Conservation (phyloP, 2,329 filamentous ascomycete species). For the Alternaria sp. region DNA sequence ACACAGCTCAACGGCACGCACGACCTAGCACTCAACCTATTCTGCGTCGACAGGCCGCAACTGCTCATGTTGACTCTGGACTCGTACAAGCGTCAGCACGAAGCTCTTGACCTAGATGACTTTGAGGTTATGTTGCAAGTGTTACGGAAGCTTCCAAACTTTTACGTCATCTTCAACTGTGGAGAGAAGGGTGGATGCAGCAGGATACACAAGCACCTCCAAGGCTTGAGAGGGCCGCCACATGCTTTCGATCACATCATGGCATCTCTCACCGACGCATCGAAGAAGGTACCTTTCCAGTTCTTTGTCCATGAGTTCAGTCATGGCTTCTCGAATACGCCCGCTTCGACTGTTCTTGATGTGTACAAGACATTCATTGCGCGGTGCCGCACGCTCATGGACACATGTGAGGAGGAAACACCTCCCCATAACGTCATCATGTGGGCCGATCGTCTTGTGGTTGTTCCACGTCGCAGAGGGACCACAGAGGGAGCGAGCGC, state of each 20-base stretch:
- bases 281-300: conserved; percentile 43
- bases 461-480: conserved; percentile 53
- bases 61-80: conserved; percentile 56
- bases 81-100: conserved; percentile 55
- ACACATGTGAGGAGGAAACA: conserved; percentile 13
- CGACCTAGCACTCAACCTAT: conserved; percentile 57
- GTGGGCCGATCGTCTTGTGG: conserved; percentile 54
- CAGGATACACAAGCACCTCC: conserved; percentile 59
- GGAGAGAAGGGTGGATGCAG: conserved; percentile 54
- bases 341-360: conserved; percentile 15
- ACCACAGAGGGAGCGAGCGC: conserved; percentile 49
- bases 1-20: conserved; percentile 52
- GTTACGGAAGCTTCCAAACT: conserved; percentile 34
- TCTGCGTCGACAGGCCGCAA: conserved; percentile 57
- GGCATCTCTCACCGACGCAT: conserved; percentile 16
- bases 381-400: conserved; percentile 14
- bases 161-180: conserved; percentile 58
- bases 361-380: conserved; percentile 29
- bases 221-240: conserved; percentile 48
- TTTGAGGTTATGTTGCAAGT: conserved; percentile 49
- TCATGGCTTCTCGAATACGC: conserved; percentile 11
- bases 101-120: conserved; percentile 51
- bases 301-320: conserved; percentile 44
- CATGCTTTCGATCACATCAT: conserved; percentile 35
- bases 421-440: conserved; percentile 58